Evolutionary conservation across 768 basidiomycete species (phyloP), one percentile per base, ranked within the genome.

Genomic region (Scleroderma citrinum): DNA sequence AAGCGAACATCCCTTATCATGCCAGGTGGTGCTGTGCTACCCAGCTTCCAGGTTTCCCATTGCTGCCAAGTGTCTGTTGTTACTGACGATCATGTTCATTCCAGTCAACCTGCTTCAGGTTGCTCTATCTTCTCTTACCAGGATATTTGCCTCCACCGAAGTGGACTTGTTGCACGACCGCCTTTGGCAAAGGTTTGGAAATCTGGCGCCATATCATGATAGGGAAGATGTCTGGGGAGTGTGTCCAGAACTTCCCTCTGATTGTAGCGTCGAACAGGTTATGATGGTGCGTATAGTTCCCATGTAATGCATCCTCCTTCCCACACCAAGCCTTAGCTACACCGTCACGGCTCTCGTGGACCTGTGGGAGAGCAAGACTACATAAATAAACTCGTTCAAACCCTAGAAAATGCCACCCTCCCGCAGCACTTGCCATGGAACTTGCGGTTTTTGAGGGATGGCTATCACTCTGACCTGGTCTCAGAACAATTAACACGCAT

Each of bases 341-440:
- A 67, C 52, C 53, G 71, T 44, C 73, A 76, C 47, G 73, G 74
- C 10, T 68, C 66, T 44, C 69, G 71, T 45, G 67, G 61, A 49
- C 73, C 70, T 36, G 58, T 58, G 19, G 56, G 48, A n/a, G 65
- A 68, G 64, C 60, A 61, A 21, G 3, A 12, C 37, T 68, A 56
- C 54, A 63, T 71, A 45, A 58, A 63, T 7, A 60, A 62, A 40
- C 65, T 75, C 16, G 64, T 65, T 12, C 46, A 53, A 8, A 65
- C 67, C 36, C 66, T 75, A 20, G 59, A 57, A 24, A 51, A 49
- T 29, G 11, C 58, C 59, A 13, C 46, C 55, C 38, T 61, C 69
- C 26, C 50, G 54, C 29, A 52, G 56, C 39, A 58, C 44, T 66
- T 74, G 11, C 68, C 74, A 0, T 44, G 46, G 6, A 53, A 54